These are phyloP conservation scores for Fraxinus americana DNA, from an alignment of 257 asterid species.

Conservation along the genomic window DNA sequence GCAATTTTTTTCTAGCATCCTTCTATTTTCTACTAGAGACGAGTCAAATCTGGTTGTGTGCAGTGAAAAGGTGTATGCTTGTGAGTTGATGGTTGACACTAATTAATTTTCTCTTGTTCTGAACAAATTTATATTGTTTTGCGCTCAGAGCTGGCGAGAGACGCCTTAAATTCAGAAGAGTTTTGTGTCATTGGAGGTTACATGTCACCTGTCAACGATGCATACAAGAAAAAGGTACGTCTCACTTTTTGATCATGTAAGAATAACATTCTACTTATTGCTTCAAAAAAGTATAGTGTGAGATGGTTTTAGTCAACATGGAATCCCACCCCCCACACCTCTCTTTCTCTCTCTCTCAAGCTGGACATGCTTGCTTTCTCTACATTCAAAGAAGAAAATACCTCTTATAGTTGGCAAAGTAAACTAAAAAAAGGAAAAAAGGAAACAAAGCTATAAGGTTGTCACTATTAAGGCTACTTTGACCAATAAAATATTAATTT, in stretches of 20 bases:
- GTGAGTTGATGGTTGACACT: neutral
- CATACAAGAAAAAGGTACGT: constrained; percentile 78
- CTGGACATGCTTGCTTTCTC: neutral
- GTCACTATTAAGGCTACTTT: neutral
- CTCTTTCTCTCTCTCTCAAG: neutral
- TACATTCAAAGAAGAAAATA: neutral
- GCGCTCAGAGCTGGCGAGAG: constrained; percentile 79
- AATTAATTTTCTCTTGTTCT: neutral
- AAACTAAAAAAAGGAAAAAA: neutral
- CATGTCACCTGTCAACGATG: constrained; percentile 91
- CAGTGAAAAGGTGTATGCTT: neutral
- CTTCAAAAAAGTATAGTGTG: neutral
- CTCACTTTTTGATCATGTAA: neutral
- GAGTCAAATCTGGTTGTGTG: neutral
- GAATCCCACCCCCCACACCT: neutral
- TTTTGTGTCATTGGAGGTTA: constrained; percentile 85
- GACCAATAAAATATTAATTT: neutral
- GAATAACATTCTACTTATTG: neutral
- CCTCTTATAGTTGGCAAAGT: neutral
- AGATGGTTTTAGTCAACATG: neutral
- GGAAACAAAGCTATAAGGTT: neutral
- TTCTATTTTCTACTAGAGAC: neutral
- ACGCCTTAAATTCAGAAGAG: constrained; percentile 70
- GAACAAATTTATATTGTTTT: constrained; percentile 8
- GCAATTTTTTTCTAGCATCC: neutral